Percentiles rank a stretch among this genome's conserved stretches.
Evolutionary conservation across 2,329 filamentous ascomycete genomes (phyloP).

Genomic region (Fusarium sulawesiense): DNA sequence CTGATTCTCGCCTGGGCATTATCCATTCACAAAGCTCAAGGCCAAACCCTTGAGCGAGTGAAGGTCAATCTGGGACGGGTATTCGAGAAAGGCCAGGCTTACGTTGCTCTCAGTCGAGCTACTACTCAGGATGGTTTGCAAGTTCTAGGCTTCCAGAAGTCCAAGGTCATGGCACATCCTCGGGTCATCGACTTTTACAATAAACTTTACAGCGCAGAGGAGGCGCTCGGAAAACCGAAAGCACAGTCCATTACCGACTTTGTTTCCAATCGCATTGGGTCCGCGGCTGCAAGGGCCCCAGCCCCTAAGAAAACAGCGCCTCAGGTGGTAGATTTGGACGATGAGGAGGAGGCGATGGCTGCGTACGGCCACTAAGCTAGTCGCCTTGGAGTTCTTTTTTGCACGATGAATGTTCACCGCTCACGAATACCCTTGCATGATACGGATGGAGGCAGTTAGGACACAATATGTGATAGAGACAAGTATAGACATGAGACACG

Average conservation of each 20-base stretch:
- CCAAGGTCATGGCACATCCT: constrained; percentile 93
- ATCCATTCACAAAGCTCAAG: constrained; percentile 97
- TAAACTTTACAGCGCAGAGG: constrained; percentile 79
- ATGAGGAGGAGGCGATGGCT: constrained; percentile 63
- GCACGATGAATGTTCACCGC: constrained; percentile 9
- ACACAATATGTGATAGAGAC: constrained; percentile 12
- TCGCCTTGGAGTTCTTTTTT: background rate
- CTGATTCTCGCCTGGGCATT: constrained; percentile 96
- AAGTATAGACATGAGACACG: constrained; percentile 16
- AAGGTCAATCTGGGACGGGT: constrained; percentile 93
- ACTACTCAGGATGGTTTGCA: constrained; percentile 88
- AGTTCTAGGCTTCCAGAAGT: constrained; percentile 87
- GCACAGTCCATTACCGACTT: constrained; percentile 55
- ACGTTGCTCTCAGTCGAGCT: constrained; percentile 94
- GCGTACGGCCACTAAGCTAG: constrained; percentile 55
- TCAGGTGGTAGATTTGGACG: constrained; percentile 54
- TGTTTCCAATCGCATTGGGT: constrained; percentile 51
- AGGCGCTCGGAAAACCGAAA: constrained; percentile 53
- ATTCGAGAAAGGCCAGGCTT: constrained; percentile 98
- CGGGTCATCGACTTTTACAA: constrained; percentile 88
- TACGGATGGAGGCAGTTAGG: background rate
- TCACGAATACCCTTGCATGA: constrained; percentile 25
- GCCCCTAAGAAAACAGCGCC: constrained; percentile 31
- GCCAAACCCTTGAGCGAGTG: constrained; percentile 91
- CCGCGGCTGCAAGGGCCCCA: constrained; percentile 24